Conservation (phyloP, 1,284 basidiomycete species). For the Cryptococcus sp. region DNA sequence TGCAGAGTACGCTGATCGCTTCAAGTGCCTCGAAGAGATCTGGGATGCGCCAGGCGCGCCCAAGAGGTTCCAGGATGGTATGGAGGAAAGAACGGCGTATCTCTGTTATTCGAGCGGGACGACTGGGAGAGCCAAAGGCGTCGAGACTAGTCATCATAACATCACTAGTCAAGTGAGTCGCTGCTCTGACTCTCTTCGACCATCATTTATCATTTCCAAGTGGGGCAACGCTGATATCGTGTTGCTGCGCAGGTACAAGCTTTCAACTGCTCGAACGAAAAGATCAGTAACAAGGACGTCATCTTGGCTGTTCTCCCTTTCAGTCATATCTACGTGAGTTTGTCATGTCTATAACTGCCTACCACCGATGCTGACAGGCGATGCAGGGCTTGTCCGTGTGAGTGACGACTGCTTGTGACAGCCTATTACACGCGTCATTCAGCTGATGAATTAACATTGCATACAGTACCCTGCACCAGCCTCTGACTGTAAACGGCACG, state of each 20-base stretch:
- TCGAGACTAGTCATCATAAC: constrained; percentile 66
- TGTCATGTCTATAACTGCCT: not conserved
- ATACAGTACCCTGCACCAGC: constrained; percentile 59
- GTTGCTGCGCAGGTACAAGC: constrained; percentile 29
- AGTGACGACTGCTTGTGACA: constrained; percentile 1
- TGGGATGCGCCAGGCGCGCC: constrained; percentile 16
- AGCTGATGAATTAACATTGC: not conserved
- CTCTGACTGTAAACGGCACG: constrained; percentile 62
- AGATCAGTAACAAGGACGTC: constrained; percentile 53
- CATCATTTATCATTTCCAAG: not conserved
- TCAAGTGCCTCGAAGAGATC: constrained; percentile 25
- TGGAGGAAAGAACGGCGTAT: constrained; percentile 48
- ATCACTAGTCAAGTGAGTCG: constrained; percentile 52
- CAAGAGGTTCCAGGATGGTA: constrained; percentile 14
- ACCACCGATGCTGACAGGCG: not conserved
- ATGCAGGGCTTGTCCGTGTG: constrained; percentile 22
- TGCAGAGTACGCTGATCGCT: constrained; percentile 9
- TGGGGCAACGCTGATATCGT: not conserved
- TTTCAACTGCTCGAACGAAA: constrained; percentile 26
- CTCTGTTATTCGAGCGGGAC: constrained; percentile 69
- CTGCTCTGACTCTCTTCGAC: too few relatives aligned
- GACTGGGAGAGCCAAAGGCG: constrained; percentile 51
- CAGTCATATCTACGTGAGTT: constrained; percentile 42
- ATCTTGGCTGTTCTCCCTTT: constrained; percentile 65
- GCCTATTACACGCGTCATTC: not conserved